Base-by-base conservation (phyloP, 108 stramenopile species). In the Aurantiochytrium sp. region DNA sequence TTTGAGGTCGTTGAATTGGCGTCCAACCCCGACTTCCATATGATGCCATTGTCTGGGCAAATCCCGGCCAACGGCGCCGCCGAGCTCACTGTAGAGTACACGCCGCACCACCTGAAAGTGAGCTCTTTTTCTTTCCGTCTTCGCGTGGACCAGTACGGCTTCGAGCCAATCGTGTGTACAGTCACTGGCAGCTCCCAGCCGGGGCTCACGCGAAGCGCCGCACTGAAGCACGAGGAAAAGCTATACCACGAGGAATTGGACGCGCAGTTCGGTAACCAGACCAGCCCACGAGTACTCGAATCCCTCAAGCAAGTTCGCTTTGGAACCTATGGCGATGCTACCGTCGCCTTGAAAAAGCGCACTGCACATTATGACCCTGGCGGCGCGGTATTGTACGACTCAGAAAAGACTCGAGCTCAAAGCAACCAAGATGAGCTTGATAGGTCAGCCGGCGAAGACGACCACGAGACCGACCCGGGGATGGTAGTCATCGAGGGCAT, bases 401-500 rank as follows among this genome's bases (percentile, higher is more conserved):
- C 50, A 52, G 50, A 52, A 52, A 52, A 52, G 15, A 52, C 15
- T 52, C 50, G 15, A 52, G 17, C 15, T 15, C 15, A 52, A 52
- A 17, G 50, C 50, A 8, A 17, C 50, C 50, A 17, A 8, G 15
- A 15, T 52, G 50, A 52, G 8, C 0, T 52, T 52, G 3, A 8
- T 15, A 17, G 8, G 50, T 17, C 50, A 52, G 50, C 50, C 15
- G 50, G 15, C 15, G 50, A 8, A 15, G 50, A 17, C 0, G 50
- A 52, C 50, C 15, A 8, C 17, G 50, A 52, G 8, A 3, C 59
- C 24, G 89, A 8, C 69, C 24, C n/a, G 86, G 89, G 55, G 86
- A 87, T 17, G 85, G 88, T 54, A 5, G 85, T 89, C 21, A 68
- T 90, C n/a, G 92, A 93, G 34, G 92, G 92, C 8, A 86, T 93